phyloP scores from a whole-genome alignment of 306 rosid species.

The Fagus sylvatica region DNA sequence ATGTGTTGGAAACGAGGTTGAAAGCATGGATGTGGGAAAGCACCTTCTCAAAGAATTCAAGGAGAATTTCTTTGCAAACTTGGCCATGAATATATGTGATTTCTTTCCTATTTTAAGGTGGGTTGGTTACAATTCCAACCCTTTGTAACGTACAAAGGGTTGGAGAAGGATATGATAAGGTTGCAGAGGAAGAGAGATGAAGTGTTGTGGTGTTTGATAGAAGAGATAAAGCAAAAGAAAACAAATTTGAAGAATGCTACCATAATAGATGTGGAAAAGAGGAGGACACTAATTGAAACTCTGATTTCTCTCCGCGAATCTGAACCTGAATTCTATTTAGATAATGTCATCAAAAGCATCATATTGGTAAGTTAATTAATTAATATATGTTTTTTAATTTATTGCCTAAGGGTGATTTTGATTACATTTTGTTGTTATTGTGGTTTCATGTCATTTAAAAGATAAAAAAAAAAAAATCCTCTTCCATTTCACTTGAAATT shows the following conservation, averaged over 20 bases:
- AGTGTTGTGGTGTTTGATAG: neutral
- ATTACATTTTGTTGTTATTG: too few relatives aligned
- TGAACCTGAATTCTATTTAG: constrained; percentile 17
- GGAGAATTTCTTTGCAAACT: neutral
- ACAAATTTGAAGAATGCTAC: neutral
- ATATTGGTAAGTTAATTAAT: constrained; percentile 7
- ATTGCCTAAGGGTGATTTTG: too few relatives aligned
- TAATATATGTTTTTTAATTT: too few relatives aligned
- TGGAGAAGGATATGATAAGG: constrained; percentile 23
- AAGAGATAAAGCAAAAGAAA: constrained; percentile 9
- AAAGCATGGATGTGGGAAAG: constrained; percentile 7
- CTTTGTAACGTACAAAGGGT: neutral
- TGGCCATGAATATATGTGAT: constrained; percentile 22
- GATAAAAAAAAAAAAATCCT: too few relatives aligned
- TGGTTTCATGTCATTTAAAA: too few relatives aligned
- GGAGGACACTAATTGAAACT: neutral
- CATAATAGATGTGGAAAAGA: neutral
- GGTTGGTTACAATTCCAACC: constrained; percentile 16
- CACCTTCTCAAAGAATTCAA: constrained; percentile 21
- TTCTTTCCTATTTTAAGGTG: constrained; percentile 29
- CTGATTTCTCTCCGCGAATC: constrained; percentile 8
- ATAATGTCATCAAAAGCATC: constrained; percentile 21
- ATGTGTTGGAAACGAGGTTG: constrained; percentile 25
- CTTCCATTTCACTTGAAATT: too few relatives aligned
- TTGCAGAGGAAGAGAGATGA: constrained; percentile 20